These are phyloP conservation scores for Bacidia rubella DNA, from an alignment of 495 filamentous ascomycete species.

Conservation along the genomic window DNA sequence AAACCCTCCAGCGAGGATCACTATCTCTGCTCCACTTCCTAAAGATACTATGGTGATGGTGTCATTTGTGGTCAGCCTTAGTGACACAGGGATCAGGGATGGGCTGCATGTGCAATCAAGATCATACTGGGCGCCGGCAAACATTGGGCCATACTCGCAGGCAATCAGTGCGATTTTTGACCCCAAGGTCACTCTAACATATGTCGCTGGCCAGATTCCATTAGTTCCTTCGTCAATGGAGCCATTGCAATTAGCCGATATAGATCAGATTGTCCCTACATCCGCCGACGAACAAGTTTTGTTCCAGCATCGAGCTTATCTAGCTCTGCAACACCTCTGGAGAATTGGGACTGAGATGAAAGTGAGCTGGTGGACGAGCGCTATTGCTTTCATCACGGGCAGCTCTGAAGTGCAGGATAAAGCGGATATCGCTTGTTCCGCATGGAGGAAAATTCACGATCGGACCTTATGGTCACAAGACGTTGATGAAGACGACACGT, in stretches of 20 bases:
- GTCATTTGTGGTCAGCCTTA: conserved; percentile 34
- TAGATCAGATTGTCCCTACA: conserved; percentile 13
- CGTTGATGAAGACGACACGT: conserved; percentile 31
- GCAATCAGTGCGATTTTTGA: conserved; percentile 48
- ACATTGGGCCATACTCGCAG: conserved; percentile 96
- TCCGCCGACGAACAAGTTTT: no score
- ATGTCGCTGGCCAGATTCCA: conserved; percentile 83
- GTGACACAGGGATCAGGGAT: conserved; percentile 24
- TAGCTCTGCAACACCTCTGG: conserved; percentile 83
- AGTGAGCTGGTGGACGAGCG: conserved; percentile 60
- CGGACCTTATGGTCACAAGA: conserved; percentile 8
- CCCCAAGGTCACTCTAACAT: conserved; percentile 27
- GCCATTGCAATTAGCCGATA: conserved; percentile 15
- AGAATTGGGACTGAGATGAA: conserved; percentile 61
- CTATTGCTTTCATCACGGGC: conserved; percentile 51
- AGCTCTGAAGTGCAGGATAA: conserved; percentile 19
- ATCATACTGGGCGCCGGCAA: conserved; percentile 95
- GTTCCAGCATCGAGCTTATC: conserved; percentile 35
- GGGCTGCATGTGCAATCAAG: conserved; percentile 84
- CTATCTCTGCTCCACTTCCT: conserved; percentile 53
- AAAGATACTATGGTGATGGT: conserved; percentile 45
- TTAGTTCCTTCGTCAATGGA: conserved; percentile 72
- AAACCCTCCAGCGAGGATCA: conserved; percentile 75
- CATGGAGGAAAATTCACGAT: conserved; percentile 40
- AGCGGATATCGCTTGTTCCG: conserved; percentile 30